Base-by-base conservation (phyloP, 2,329 filamentous ascomycete species). In the Pseudocercospora fuligena region DNA sequence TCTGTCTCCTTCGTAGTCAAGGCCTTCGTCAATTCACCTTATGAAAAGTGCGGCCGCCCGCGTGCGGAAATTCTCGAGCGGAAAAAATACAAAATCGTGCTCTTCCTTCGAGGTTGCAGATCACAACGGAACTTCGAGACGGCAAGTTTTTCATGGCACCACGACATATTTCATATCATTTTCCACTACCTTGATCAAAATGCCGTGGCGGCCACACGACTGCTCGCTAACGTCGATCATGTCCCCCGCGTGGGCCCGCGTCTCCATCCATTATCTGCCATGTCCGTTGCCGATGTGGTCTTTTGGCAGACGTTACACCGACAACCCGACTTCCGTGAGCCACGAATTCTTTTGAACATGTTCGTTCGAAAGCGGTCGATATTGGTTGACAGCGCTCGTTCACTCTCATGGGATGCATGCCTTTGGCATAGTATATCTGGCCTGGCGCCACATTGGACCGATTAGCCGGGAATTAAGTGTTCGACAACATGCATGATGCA, bases 101-200 rank as follows among this genome's bases (percentile, higher is more conserved):
- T 43, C 40, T 36, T 16, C 40, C 16, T 5, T 7, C 40, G 40
- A 43, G 16, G 6, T 1, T 9, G 14, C 7, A 6, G 40, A 43
- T 43, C 16, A 43, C 40, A 19, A 43, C 40, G 40, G 16, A 43
- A 43, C n/a, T 43, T 43, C 40, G 5, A 19, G 40, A 43, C 40
- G 40, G 40, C 40, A 19, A 19, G 40, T 43, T n/a, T 27, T 56
- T 23, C 12, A 56, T 19, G 25, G 16, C 51, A 56, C 51, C 23
- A 56, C 51, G 27, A 56, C 51, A 27, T n/a, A 19, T 31, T 56
- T 56, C 51, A 56, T 56, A 56, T 56, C 51, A 27, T 31, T 56
- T 33, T 31, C 27, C 51, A 31, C 51, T 56, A 56, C 27, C 27
- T 56, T 27, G 51, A 25, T 31, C 14, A 54, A 31, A 56, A n/a